Evolutionary conservation across 345 rosid genomes (phyloP), one percentile per base, ranked within the genome.

Genomic region (Salix dunnii): DNA sequence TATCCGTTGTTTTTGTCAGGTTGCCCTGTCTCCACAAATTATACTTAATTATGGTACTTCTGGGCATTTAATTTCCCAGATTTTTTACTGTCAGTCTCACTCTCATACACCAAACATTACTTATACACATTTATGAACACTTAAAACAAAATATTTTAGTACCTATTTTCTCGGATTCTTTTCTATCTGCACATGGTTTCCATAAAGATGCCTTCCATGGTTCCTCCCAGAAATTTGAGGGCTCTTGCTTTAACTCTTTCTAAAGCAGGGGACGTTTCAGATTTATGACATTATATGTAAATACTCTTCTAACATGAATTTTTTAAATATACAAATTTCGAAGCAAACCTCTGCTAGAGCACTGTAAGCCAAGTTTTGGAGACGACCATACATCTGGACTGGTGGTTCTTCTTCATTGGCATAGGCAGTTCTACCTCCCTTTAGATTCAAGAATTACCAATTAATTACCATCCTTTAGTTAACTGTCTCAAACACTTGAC

Each of bases 141-240:
- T 27, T 7, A 70, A 60, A 69, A 35, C 7, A 63, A 21, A 70
- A 68, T 6, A 76, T 6, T 13, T 70, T 67, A 27, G 64, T 85
- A 89, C 92, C 88, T 82, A 28, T 63, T 72, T 67, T 72, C 28
- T 13, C 48, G 17, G 72, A 64, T 79, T 70, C 61, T 67, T 76
- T 87, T 77, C 74, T 81, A 71, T 90, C 90, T 43, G 93, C 89
- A 83, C 96, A 93, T 72, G 97, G 99, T 81, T 89, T 90, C 99
- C 97, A 95, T 62, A 48, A 73, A 35, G 88, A 80, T 80, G 90
- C 83, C 76, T 88, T 88, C 73, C 62, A 77, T 71, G 89, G 85
- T 78, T 93, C 93, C 69, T 88, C 82, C 87, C 90, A 84, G 75
- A 86, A 89, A 61, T 74, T 74, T 53, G 87, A 71, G 68, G 79